These are phyloP conservation scores for Spizellomyces punctatus DNA, from an alignment of 192 early-diverging fungal genomes.

Conservation along the genomic window DNA sequence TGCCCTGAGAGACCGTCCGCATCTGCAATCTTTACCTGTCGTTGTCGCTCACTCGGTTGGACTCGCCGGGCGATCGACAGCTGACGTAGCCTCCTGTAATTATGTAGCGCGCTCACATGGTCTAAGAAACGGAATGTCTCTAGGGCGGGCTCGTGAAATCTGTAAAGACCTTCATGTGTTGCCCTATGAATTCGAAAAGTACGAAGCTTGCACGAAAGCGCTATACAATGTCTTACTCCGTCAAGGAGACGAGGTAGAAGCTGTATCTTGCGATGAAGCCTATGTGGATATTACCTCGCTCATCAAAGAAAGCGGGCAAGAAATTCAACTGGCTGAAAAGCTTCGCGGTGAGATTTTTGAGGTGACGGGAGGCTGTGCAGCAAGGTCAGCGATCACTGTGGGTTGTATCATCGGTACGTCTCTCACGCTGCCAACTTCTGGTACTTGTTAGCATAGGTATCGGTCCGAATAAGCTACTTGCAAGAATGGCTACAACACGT, in stretches of 20 bases:
- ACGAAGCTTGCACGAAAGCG: constrained; percentile 57
- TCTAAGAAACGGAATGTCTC: constrained; percentile 76
- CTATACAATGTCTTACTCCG: constrained; percentile 71
- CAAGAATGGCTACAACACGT: constrained; percentile 69
- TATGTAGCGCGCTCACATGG: constrained; percentile 79
- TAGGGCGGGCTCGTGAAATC: constrained; percentile 68
- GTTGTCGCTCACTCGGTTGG: constrained; percentile 67
- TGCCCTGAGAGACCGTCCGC: constrained; percentile 67
- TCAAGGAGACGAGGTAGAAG: constrained; percentile 71
- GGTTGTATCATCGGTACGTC: neutral
- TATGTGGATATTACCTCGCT: constrained; percentile 67
- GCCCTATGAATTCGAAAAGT: constrained; percentile 76
- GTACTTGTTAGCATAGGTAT: constrained; percentile 71
- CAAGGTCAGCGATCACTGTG: neutral
- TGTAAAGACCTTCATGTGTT: constrained; percentile 52
- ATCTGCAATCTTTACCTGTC: constrained; percentile 67
- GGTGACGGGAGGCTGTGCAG: constrained; percentile 19
- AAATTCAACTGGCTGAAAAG: constrained; percentile 31
- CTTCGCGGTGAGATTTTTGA: constrained; percentile 34
- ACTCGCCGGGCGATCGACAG: constrained; percentile 22
- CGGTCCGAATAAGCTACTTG: constrained; percentile 70
- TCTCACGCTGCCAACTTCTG: neutral
- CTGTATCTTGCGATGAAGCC: constrained; percentile 86
- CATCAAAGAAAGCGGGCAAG: constrained; percentile 25
- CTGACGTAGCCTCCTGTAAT: constrained; percentile 84